A percentile compares a stretch with the other conserved stretches of the same genome.
Conservation (phyloP, 108 stramenopile species). For the Pseudonitzschia delicatissima region DNA sequence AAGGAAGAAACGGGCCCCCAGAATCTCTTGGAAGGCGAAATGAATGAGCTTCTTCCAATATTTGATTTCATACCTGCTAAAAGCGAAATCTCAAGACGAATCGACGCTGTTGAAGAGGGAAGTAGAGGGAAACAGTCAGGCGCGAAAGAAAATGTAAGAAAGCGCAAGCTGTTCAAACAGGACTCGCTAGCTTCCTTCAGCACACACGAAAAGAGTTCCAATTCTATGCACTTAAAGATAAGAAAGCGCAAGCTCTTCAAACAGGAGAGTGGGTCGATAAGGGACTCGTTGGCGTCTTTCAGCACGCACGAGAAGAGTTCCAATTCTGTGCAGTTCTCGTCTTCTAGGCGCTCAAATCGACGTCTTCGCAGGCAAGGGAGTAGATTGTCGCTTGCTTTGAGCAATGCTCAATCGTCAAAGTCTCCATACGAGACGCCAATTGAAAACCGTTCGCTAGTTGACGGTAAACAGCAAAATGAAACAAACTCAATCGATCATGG, state of each 20-base stretch:
- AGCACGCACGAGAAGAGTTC: constrained; percentile 9
- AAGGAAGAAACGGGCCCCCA: not conserved
- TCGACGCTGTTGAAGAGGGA: too few species aligned
- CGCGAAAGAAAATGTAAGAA: not conserved
- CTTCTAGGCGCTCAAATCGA: not conserved
- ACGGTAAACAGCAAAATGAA: constrained; percentile 3
- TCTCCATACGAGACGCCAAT: constrained; percentile 11
- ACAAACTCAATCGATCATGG: not conserved
- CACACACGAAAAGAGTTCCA: too few species aligned
- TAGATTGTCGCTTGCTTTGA: not conserved
- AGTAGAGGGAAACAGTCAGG: too few species aligned
- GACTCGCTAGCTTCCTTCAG: too few species aligned
- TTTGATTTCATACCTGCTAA: constrained; percentile 13
- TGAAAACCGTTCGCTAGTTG: constrained; percentile 3
- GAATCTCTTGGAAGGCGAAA: not conserved
- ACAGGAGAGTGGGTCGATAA: not conserved
- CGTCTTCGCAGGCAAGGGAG: not conserved
- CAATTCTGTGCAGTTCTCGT: not conserved
- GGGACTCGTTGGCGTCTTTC: not conserved
- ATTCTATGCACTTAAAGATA: too few species aligned
- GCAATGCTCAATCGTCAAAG: not conserved
- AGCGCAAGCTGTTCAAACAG: not conserved
- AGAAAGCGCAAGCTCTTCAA: not conserved
- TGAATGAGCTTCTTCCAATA: not conserved
- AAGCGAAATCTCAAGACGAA: not conserved